phyloP scores from a whole-genome alignment of 371 early-diverging fungal genomes.

The Polyrhizophydium stewartii region DNA sequence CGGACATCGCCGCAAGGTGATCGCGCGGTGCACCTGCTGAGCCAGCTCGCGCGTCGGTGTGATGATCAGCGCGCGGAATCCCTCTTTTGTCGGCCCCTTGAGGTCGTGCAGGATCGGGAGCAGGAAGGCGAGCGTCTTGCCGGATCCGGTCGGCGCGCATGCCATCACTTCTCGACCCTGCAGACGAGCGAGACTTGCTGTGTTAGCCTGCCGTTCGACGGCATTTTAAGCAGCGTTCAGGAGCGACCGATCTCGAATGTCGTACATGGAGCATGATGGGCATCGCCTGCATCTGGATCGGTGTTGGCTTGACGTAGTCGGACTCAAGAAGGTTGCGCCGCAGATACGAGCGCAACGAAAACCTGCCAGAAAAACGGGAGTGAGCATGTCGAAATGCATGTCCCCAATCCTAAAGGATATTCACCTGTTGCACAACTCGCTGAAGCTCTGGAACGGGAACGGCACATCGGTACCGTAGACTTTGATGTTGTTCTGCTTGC shows the following conservation, averaged over 20 bases:
- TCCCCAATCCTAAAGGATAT: neutral
- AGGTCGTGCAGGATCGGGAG: constrained; percentile 87
- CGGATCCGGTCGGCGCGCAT: constrained; percentile 96
- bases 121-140: constrained; percentile 97
- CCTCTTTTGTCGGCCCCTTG: constrained; percentile 62
- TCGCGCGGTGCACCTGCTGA: constrained; percentile 62
- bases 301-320: constrained; percentile 85
- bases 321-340: constrained; percentile 57
- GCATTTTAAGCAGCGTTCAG: neutral
- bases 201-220: too few species aligned
- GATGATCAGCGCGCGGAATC: constrained; percentile 86
- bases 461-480: constrained; percentile 86
- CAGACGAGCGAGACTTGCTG: too few species aligned
- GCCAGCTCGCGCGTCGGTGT: constrained; percentile 98
- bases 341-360: constrained; percentile 63
- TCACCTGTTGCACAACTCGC: constrained; percentile 61
- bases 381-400: too few species aligned
- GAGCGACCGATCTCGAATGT: neutral
- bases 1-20: neutral
- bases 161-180: constrained; percentile 88
- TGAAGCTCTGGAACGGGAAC: constrained; percentile 75
- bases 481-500: constrained; percentile 72
- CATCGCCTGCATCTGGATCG: constrained; percentile 93
- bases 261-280: constrained; percentile 71
- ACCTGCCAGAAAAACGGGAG: too few species aligned